Percentiles rank a stretch among this genome's conserved stretches.
These are phyloP conservation scores for Arthrobotrys pseudoclavata DNA, from an alignment of 2,329 filamentous ascomycete genomes.

Conservation along the genomic window DNA sequence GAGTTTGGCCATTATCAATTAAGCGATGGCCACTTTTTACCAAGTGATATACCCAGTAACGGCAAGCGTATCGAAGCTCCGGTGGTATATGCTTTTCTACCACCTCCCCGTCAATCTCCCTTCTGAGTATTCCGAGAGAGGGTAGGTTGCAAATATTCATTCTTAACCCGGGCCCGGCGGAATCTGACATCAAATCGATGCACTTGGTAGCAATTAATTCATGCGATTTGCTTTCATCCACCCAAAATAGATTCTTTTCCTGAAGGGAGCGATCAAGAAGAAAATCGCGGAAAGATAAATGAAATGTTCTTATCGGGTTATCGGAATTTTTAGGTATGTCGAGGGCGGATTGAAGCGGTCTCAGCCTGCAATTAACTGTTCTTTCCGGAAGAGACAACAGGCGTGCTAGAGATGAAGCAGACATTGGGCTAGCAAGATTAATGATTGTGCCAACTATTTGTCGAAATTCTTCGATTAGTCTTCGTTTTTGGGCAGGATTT, in stretches of 20 bases:
- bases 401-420: background rate
- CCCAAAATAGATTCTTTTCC: constrained; percentile 23
- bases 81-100: constrained; percentile 63
- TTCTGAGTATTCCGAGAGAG: constrained; percentile 60
- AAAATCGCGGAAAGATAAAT: constrained; percentile 48
- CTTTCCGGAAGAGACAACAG: constrained; percentile 6
- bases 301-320: constrained; percentile 39
- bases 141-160: constrained; percentile 66
- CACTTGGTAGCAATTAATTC: constrained; percentile 65
- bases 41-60: constrained; percentile 25
- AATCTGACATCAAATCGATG: constrained; percentile 65
- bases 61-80: constrained; percentile 64
- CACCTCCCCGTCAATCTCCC: constrained; percentile 61
- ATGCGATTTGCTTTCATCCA: constrained; percentile 63
- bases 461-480: constrained; percentile 14
- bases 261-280: constrained; percentile 22
- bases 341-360: constrained; percentile 14
- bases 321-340: constrained; percentile 12
- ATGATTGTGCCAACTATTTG: constrained; percentile 23
- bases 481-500: background rate
- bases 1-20: constrained; percentile 1
- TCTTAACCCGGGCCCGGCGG: constrained; percentile 62
- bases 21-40: background rate
- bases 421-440: constrained; percentile 13
- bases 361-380: constrained; percentile 7